Conservation (phyloP, 164 flowering plant genomes). For the Magnolia kwangsiensis region DNA sequence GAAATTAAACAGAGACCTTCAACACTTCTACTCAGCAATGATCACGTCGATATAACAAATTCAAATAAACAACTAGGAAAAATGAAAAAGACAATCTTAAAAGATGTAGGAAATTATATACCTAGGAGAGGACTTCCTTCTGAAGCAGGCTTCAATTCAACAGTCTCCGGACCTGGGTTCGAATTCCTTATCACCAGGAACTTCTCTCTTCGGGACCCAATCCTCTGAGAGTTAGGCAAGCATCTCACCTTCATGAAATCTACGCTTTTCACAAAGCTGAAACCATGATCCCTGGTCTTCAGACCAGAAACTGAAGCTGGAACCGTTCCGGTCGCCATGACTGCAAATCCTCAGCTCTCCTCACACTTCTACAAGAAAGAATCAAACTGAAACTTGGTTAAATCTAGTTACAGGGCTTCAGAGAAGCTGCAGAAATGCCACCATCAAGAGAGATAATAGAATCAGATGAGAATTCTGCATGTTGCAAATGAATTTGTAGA, state of each 20-base stretch:
- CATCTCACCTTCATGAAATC: conserved; percentile 54
- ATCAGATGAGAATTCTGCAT: no score
- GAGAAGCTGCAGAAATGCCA: no score
- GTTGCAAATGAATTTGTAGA: no score
- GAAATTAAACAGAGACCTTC: no score
- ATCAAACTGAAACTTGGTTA: not conserved
- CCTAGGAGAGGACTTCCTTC: conserved; percentile 89
- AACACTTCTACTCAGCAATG: no score
- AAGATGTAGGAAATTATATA: conserved; percentile 18
- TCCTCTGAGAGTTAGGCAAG: conserved; percentile 38
- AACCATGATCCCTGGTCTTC: conserved; percentile 39
- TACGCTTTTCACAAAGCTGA: conserved; percentile 50
- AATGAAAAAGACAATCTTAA: not conserved
- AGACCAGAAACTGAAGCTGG: conserved; percentile 53
- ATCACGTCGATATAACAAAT: not conserved
- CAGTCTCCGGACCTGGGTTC: conserved; percentile 54
- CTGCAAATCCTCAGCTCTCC: not conserved
- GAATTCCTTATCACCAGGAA: conserved; percentile 50
- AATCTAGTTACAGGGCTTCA: not conserved
- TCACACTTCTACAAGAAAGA: conserved; percentile 1
- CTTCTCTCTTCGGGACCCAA: conserved; percentile 36
- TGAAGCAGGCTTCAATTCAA: conserved; percentile 71
- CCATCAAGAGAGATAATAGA: no score
- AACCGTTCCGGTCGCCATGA: conserved; percentile 73
- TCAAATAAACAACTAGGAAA: not conserved